Percentiles rank a stretch among this genome's conserved stretches.
Conservation (phyloP, 768 basidiomycete genomes). For the Kondoa malvinella region DNA sequence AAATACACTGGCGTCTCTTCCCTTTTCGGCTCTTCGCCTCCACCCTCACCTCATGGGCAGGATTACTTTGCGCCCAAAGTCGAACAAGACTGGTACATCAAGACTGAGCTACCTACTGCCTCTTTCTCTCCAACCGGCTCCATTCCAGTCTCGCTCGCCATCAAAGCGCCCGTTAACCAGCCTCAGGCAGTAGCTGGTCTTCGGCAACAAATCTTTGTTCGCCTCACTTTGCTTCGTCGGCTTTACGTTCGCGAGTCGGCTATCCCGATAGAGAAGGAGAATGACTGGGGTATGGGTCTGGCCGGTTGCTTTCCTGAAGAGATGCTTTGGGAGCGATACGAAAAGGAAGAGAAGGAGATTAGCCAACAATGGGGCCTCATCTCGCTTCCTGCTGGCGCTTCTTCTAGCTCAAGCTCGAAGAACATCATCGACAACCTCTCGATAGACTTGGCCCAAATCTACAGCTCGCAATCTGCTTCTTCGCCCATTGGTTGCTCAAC, state of each 20-base stretch:
- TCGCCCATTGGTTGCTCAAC: slow-evolving; percentile 27
- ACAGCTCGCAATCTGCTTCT: slow-evolving; percentile 16
- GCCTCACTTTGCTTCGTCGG: slow-evolving; percentile 26
- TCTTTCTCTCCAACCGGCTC: slow-evolving; percentile 25
- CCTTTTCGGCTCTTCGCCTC: not conserved
- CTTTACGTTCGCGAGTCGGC: slow-evolving; percentile 26
- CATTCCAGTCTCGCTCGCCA: slow-evolving; percentile 25
- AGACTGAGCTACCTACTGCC: slow-evolving; percentile 16
- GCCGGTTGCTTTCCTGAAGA: slow-evolving; percentile 24
- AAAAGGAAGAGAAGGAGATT: slow-evolving; percentile 27
- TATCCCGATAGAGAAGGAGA: slow-evolving; percentile 18
- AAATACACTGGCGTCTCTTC: not conserved
- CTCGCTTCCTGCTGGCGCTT: slow-evolving; percentile 21
- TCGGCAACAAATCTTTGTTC: slow-evolving; percentile 24
- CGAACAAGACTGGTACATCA: slow-evolving; percentile 4
- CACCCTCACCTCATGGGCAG: not conserved
- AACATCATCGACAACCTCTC: slow-evolving; percentile 25
- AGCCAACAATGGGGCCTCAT: slow-evolving; percentile 27
- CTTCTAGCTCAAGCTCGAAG: slow-evolving; percentile 22
- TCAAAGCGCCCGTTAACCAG: slow-evolving; percentile 26
- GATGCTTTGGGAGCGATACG: slow-evolving; percentile 24
- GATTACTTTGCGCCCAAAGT: not conserved
- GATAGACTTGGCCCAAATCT: slow-evolving; percentile 24
- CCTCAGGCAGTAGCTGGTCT: slow-evolving; percentile 1
- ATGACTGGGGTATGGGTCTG: slow-evolving; percentile 24